Conservation (phyloP, 768 basidiomycete species). For the Paxillus rubicundulus region DNA sequence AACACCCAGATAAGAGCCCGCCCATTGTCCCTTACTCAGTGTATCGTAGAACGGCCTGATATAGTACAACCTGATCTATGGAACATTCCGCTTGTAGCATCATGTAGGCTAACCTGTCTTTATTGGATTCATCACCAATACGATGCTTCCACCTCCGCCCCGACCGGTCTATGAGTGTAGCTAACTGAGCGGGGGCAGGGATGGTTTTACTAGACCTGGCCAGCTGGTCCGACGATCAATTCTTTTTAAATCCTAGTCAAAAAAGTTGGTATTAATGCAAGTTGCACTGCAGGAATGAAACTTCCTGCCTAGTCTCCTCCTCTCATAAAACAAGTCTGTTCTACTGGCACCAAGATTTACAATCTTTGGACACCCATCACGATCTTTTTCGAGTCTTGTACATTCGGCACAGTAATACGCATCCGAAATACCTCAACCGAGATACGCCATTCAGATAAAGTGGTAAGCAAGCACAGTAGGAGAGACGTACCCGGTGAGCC, state of each 20-base stretch:
- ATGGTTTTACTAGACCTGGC: not conserved
- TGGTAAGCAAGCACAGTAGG: not conserved
- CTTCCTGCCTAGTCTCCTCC: conserved; percentile 71
- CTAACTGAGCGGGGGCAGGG: not conserved
- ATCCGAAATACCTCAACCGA: conserved; percentile 82
- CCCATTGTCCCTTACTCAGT: conserved; percentile 65
- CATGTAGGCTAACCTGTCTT: not conserved
- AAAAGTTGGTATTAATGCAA: not conserved
- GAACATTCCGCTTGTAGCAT: not conserved
- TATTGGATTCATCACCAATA: conserved; percentile 4
- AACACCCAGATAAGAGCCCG: conserved; percentile 47
- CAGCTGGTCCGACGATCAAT: conserved; percentile 10
- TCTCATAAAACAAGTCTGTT: conserved; percentile 90
- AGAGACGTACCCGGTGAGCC: conserved; percentile 77
- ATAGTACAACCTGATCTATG: conserved; percentile 5
- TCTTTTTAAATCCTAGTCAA: conserved; percentile 32
- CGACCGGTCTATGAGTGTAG: not conserved
- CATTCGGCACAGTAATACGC: conserved; percentile 99
- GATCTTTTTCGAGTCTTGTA: conserved; percentile 93
- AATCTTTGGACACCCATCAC: conserved; percentile 98
- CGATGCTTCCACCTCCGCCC: not conserved
- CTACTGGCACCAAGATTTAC: conserved; percentile 94
- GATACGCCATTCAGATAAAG: not conserved
- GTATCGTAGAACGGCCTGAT: conserved; percentile 38
- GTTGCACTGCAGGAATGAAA: not conserved